These are phyloP conservation scores for Clohesyomyces aquaticus DNA, from an alignment of 495 filamentous ascomycete species.

Conservation along the genomic window DNA sequence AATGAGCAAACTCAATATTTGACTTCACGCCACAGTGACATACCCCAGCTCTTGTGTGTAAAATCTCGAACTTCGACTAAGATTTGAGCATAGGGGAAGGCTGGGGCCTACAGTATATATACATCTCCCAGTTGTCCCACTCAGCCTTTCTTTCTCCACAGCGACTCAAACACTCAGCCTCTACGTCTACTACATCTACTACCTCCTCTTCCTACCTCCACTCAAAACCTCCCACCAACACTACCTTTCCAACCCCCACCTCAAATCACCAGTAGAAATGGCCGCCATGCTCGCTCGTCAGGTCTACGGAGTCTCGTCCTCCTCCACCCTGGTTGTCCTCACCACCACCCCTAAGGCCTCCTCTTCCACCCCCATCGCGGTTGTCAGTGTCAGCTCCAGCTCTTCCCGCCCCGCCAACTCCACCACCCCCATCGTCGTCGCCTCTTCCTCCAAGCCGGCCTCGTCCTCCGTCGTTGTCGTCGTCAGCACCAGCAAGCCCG, in stretches of 20 bases:
- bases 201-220: no score
- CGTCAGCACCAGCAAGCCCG: background rate
- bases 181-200: no score
- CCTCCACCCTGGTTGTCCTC: background rate
- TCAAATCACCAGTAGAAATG: background rate
- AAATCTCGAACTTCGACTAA: no score
- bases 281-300: background rate
- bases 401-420: background rate
- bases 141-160: background rate
- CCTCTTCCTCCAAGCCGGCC: no score
- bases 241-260: background rate
- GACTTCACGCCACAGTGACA: background rate
- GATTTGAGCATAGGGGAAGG: background rate
- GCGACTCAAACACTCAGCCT: background rate
- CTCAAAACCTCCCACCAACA: no score
- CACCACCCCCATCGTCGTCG: background rate
- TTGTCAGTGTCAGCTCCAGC: background rate
- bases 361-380: background rate
- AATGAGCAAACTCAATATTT: background rate
- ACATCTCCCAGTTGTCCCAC: background rate
- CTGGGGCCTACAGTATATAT: background rate
- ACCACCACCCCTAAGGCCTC: background rate
- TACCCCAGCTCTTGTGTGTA: background rate
- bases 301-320: background rate
- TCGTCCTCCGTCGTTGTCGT: background rate